Conservation (phyloP, 202 grass and related monocot genomes). For the Dendrocalamus latiflorus region DNA sequence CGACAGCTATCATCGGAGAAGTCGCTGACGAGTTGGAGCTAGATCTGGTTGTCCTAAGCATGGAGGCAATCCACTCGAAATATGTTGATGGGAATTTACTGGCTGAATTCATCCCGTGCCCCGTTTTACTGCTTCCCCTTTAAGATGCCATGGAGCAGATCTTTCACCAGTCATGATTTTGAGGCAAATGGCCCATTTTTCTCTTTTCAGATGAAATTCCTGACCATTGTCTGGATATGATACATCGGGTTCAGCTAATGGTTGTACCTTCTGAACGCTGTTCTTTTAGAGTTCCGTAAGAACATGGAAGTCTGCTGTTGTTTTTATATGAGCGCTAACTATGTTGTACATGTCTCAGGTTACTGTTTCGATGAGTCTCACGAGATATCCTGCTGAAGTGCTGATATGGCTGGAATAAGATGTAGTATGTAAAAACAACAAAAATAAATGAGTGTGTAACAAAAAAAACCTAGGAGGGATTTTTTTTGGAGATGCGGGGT, state of each 20-base stretch:
- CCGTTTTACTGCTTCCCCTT: conserved; percentile 75
- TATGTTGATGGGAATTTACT: conserved; percentile 84
- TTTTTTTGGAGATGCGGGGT: conserved; percentile 17
- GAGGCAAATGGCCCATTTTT: neutral
- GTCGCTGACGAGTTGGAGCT: conserved; percentile 82
- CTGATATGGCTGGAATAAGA: neutral
- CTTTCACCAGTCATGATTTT: neutral
- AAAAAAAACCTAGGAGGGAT: neutral
- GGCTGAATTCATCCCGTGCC: conserved; percentile 89
- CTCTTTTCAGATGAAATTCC: neutral
- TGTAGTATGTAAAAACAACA: neutral
- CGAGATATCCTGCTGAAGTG: neutral
- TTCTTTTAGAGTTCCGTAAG: neutral
- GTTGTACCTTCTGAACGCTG: neutral
- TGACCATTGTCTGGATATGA: neutral
- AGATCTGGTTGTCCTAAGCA: conserved; percentile 88
- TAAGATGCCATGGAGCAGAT: conserved; percentile 12
- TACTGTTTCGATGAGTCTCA: neutral
- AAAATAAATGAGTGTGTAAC: neutral
- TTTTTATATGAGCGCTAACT: neutral
- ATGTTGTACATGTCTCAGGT: neutral
- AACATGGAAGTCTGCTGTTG: neutral
- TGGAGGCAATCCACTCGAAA: conserved; percentile 94
- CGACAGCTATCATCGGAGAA: conserved; percentile 80
- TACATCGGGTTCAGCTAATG: neutral